Conservation (phyloP, 2,329 filamentous ascomycete species). For the Penicillium concentricum region DNA sequence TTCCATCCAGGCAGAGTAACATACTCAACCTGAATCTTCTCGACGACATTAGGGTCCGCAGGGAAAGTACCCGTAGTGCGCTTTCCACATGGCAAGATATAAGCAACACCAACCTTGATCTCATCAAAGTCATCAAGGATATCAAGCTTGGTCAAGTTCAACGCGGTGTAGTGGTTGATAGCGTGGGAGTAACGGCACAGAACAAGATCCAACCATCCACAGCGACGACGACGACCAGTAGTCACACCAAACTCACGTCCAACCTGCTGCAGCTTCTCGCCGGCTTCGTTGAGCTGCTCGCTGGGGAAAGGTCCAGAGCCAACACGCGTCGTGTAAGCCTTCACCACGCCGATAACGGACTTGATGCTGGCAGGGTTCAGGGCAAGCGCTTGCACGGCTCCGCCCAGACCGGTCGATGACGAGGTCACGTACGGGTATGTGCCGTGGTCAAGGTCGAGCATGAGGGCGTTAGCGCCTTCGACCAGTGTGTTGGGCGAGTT, state of each 20-base stretch:
- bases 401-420: slow-evolving; percentile 49
- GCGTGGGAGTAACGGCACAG: slow-evolving; percentile 61
- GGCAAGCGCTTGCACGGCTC: slow-evolving; percentile 58
- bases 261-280: slow-evolving; percentile 57
- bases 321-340: slow-evolving; percentile 64
- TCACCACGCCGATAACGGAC: slow-evolving; percentile 62
- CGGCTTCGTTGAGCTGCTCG: slow-evolving; percentile 57
- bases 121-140: slow-evolving; percentile 63
- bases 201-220: slow-evolving; percentile 66
- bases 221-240: slow-evolving; percentile 61
- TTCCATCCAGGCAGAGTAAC: slow-evolving; percentile 63
- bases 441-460: slow-evolving; percentile 59
- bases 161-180: slow-evolving; percentile 52
- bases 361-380: slow-evolving; percentile 57
- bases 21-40: slow-evolving; percentile 58
- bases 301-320: slow-evolving; percentile 63
- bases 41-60: slow-evolving; percentile 53
- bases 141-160: slow-evolving; percentile 66
- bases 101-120: slow-evolving; percentile 60
- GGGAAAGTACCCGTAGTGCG: slow-evolving; percentile 57
- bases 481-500: slow-evolving; percentile 57
- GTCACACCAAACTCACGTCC: slow-evolving; percentile 58
- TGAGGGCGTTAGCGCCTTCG: slow-evolving; percentile 63
- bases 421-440: slow-evolving; percentile 52
- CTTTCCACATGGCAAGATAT: slow-evolving; percentile 52